Evolutionary conservation across 805 yeast genomes (phyloP).

Genomic region (Metschnikowia anglica): DNA sequence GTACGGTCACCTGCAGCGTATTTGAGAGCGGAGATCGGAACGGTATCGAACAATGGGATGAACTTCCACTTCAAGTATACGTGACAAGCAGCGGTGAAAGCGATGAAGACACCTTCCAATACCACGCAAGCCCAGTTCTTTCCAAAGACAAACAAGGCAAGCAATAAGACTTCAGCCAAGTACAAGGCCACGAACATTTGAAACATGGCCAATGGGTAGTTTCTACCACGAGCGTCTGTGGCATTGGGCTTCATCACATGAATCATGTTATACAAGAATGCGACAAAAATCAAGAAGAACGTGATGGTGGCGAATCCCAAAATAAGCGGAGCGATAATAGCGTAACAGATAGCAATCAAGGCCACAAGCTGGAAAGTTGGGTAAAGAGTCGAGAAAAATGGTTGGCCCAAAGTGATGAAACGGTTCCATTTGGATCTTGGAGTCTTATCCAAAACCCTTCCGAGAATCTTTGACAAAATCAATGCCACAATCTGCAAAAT

Average conservation of each 20-base stretch:
- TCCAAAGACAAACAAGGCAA: slow-evolving; percentile 72
- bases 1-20: slow-evolving; percentile 45
- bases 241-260: slow-evolving; percentile 59
- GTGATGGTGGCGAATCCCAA: slow-evolving; percentile 65
- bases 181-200: slow-evolving; percentile 72
- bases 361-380: slow-evolving; percentile 76
- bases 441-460: slow-evolving; percentile 72
- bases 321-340: slow-evolving; percentile 75
- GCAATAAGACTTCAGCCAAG: slow-evolving; percentile 65
- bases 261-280: slow-evolving; percentile 59
- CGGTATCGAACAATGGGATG: slow-evolving; percentile 62
- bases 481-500: slow-evolving; percentile 74
- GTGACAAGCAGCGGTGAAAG: slow-evolving; percentile 59
- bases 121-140: slow-evolving; percentile 80
- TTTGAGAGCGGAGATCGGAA: slow-evolving; percentile 64
- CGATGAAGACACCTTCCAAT: slow-evolving; percentile 60
- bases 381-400: slow-evolving; percentile 80
- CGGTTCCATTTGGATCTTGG: slow-evolving; percentile 93
- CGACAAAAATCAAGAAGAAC: slow-evolving; percentile 55
- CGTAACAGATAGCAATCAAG: slow-evolving; percentile 69
- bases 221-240: slow-evolving; percentile 68
- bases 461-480: slow-evolving; percentile 67
- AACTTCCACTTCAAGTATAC: slow-evolving; percentile 57
- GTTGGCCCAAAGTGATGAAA: slow-evolving; percentile 57
- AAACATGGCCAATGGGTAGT: slow-evolving; percentile 69